Evolutionary conservation across 1,284 basidiomycete species (phyloP).

Genomic region (Sphaerobolus stellatus): DNA sequence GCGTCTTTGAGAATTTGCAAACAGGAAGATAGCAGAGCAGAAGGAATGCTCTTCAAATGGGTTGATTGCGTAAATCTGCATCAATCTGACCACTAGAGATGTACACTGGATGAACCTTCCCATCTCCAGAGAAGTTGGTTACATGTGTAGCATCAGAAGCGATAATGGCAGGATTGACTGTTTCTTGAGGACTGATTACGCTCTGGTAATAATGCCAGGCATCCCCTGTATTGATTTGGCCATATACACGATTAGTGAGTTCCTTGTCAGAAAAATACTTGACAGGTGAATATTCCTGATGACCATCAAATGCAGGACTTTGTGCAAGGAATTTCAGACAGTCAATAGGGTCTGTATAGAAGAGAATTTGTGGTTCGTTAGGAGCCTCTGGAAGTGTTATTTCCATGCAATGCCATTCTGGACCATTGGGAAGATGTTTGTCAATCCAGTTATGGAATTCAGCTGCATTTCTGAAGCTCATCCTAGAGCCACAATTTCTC

Average conservation of each 20-base stretch:
- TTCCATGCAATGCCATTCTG: neutral
- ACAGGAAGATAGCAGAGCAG: neutral
- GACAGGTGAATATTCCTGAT: neutral
- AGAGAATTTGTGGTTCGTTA: neutral
- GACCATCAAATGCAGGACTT: neutral
- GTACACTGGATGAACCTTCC: neutral
- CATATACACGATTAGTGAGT: neutral
- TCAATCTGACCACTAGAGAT: neutral
- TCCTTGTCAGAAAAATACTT: neutral
- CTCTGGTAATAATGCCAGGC: neutral
- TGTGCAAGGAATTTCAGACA: neutral
- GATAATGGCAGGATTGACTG: neutral
- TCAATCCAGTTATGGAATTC: neutral
- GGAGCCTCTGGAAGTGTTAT: slow-evolving; percentile 3
- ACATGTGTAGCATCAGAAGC: slow-evolving; percentile 1
- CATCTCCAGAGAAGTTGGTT: slow-evolving; percentile 1
- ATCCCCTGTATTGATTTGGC: neutral
- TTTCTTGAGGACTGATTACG: neutral
- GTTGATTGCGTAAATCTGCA: neutral
- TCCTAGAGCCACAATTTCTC: neutral
- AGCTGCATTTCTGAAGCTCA: neutral
- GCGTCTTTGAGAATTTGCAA: neutral
- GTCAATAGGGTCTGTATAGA: neutral
- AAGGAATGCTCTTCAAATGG: neutral
- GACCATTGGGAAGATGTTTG: slow-evolving; percentile 5